Evolutionary conservation across 169 alveolate species (phyloP), one percentile per base, ranked within the genome.

Genomic region (Plasmodium reichenowi): DNA sequence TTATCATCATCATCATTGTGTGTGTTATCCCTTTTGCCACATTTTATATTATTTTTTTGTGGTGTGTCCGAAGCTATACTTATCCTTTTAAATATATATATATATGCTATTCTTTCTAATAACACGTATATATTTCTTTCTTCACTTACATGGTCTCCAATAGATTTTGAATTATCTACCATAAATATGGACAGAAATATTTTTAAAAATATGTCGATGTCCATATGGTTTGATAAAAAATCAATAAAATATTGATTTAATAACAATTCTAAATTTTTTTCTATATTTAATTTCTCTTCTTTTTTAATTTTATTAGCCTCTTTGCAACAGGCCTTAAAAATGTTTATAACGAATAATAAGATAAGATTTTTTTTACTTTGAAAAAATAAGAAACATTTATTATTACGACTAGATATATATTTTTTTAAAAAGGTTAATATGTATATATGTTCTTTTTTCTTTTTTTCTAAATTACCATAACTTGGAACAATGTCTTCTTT

Each of bases 101-200:
- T 24, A 22, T 76, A 26, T 43, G 74, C 89, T 76, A 76, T 76
- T 48, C 17, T 26, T 32, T 45, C 64, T 24, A 76, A 17, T 13
- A 63, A 15, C 4, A 38, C 8, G 15, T 76, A 76, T 24, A 76
- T 29, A 47, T 64, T 24, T 68, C 6, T 48, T 26, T 64, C 20
- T 59, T 76, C 89, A 22, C 58, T 68, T 59, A 76, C 32, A 38
- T 32, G 64, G 4, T 76, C 89, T 24, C 89, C 89, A 76, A 64
- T 76, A 15, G 20, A 38, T 50, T 76, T 76, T 15, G 50, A 32
- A 22, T 76, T 54, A 64, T 76, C 29, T 15, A 64, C 29, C n/a
- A 76, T 38, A 64, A 76, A 76, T 24, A 76, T 8, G 13, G 63
- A 62, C 48, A 76, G 52, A 20, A 64, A 76, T 43, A 48, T 48